Evolutionary conservation across 2,329 filamentous ascomycete genomes (phyloP).

Genomic region (Zalaria obscura): DNA sequence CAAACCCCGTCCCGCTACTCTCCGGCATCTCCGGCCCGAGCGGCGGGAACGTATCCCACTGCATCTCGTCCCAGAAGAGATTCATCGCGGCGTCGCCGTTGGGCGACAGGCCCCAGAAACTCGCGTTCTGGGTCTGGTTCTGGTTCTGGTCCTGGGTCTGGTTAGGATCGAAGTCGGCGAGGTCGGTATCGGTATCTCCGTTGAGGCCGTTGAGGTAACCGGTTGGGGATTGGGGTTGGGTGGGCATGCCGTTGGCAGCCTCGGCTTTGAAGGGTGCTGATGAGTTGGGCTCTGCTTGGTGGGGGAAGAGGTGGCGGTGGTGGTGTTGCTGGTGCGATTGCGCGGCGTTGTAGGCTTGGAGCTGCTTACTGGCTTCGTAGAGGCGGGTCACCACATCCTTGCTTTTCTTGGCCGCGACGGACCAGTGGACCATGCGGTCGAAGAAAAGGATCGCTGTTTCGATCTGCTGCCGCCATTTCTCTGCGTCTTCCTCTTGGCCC

Average conservation of each 20-base stretch:
- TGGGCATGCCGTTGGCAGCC: not conserved
- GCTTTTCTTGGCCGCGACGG: slow-evolving; percentile 29
- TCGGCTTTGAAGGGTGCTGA: too few species aligned
- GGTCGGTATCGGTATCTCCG: not conserved
- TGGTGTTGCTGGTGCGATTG: not conserved
- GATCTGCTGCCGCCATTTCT: slow-evolving; percentile 26
- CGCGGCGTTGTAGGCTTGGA: slow-evolving; percentile 10
- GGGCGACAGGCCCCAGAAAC: slow-evolving; percentile 8
- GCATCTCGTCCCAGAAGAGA: slow-evolving; percentile 11
- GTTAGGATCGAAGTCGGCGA: not conserved
- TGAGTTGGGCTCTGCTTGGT: too few species aligned
- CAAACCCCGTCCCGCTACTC: not conserved
- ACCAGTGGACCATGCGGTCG: slow-evolving; percentile 27
- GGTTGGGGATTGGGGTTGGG: not conserved
- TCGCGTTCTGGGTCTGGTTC: not conserved
- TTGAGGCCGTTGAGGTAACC: too few species aligned
- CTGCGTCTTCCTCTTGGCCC: slow-evolving; percentile 16
- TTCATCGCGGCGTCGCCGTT: slow-evolving; percentile 9
- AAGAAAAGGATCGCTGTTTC: slow-evolving; percentile 29
- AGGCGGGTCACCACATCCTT: slow-evolving; percentile 26
- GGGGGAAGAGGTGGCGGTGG: not conserved
- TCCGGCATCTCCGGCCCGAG: not conserved
- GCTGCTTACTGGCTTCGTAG: slow-evolving; percentile 22
- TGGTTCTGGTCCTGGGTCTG: not conserved
- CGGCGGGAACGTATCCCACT: slow-evolving; percentile 9